These are phyloP conservation scores for Myxozyma lipomycoides DNA, from an alignment of 805 yeast genomes.

Conservation along the genomic window DNA sequence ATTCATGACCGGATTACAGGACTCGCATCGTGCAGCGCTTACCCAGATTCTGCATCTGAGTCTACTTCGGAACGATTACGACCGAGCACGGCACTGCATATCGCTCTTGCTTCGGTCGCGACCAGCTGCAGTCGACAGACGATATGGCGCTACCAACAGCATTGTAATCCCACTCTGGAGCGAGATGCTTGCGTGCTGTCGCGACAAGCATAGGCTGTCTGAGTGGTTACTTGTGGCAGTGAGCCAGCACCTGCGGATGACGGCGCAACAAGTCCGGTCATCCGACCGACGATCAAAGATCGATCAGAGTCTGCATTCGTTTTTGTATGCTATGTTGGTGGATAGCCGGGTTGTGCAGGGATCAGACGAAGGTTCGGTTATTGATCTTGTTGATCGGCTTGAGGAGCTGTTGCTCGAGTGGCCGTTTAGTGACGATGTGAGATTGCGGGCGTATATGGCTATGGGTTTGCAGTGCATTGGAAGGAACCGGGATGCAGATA, in stretches of 20 bases:
- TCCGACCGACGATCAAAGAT: constrained; percentile 2
- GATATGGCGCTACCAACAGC: constrained; percentile 1
- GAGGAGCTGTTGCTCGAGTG: constrained; percentile 22
- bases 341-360: constrained; percentile 2
- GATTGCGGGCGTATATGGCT: constrained; percentile 13
- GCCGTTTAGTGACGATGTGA: constrained; percentile 22
- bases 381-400: constrained; percentile 6
- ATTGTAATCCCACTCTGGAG: constrained; percentile 15
- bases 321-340: constrained; percentile 7
- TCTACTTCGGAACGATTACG: constrained; percentile 20
- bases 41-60: constrained; percentile 9
- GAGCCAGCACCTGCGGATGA: constrained; percentile 4
- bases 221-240: constrained; percentile 24
- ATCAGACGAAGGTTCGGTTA: not conserved
- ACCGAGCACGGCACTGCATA: constrained; percentile 2
- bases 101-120: not conserved
- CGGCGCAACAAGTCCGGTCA: constrained; percentile 1
- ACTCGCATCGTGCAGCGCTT: constrained; percentile 13
- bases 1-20: no score
- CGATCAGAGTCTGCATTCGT: constrained; percentile 5
- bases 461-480: constrained; percentile 15
- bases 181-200: constrained; percentile 7
- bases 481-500: constrained; percentile 8
- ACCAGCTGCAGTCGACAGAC: constrained; percentile 4
- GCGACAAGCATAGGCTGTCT: not conserved